Evolutionary conservation across 2,329 filamentous ascomycete genomes (phyloP), one percentile per base, ranked within the genome.

Genomic region (Ustilaginoidea virens): DNA sequence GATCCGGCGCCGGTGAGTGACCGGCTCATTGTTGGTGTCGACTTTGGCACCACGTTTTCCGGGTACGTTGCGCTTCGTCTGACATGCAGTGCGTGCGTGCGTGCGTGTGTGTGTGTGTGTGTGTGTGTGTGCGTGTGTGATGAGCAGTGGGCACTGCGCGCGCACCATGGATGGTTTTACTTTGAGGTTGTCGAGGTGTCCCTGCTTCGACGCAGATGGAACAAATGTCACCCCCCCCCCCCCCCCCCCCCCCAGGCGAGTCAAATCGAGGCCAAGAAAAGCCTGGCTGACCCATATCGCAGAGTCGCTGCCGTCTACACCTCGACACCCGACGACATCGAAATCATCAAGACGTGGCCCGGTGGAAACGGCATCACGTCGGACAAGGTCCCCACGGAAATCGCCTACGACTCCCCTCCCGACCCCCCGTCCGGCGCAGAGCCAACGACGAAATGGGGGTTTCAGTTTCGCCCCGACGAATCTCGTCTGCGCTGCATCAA

Each of bases 301-400:
- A 56, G 52, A 14, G 76, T 81, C 33, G 77, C 78, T 5, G 73
- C 74, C 17, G 74, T 80, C 4, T 81, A 82, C 42, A 79, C 74
- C 10, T 76, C 72, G 4, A 80, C 73, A 2, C 79, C 80, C 9
- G 79, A 86, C 48, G 80, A 85, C 48, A 63, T 86, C 33, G 78
- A 85, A 47, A 81, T 85, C 43, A 83, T 86, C 58, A 85, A 83
- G 57, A 77, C 70, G 10, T 87, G 80, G 80, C 80, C 80, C 1
- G 80, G 80, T 16, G 78, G 78, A 17, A 85, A 86, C 45, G 79
- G 79, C 42, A 82, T 86, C 53, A 85, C 80, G n/a, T 83, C 78
- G 20, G 80, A 87, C 58, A 87, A 87, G 59, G 80, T 86, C 2
- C 80, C 80, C 2, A 83, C 79, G 10, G 80, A 86, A 49, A 76